Conservation (phyloP, 2,329 filamentous ascomycete genomes). For the Talaromyces verruculosus region DNA sequence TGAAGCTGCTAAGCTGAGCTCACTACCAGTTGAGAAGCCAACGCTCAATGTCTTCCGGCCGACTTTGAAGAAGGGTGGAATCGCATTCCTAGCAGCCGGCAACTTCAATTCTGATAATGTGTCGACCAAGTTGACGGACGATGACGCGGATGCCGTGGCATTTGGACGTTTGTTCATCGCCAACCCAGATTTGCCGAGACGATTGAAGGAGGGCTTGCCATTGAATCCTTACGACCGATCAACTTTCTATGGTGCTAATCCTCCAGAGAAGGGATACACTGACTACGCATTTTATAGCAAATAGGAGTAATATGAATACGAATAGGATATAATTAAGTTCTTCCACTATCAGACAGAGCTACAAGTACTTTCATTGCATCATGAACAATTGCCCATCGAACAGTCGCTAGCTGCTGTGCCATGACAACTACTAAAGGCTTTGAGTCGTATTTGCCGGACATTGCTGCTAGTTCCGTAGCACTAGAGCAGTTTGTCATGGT, state of each 20-base stretch:
- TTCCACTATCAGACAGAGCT: not conserved
- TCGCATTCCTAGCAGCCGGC: constrained; percentile 39
- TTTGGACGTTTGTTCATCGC: constrained; percentile 46
- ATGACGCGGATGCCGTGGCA: constrained; percentile 23
- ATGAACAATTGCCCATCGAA: constrained; percentile 63
- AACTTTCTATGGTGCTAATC: constrained; percentile 43
- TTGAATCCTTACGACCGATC: constrained; percentile 57
- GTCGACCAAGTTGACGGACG: constrained; percentile 26
- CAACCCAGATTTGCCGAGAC: constrained; percentile 48
- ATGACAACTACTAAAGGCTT: constrained; percentile 57
- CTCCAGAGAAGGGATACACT: constrained; percentile 37
- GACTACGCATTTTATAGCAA: constrained; percentile 33
- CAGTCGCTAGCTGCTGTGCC: constrained; percentile 55
- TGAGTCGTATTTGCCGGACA: constrained; percentile 50
- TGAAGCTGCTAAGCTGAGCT: constrained; percentile 46
- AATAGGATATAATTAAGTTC: not conserved
- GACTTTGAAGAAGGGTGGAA: constrained; percentile 41
- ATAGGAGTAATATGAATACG: not conserved
- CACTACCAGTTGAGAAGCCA: constrained; percentile 29
- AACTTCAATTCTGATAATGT: constrained; percentile 30
- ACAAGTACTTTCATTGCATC: constrained; percentile 59
- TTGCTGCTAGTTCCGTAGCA: constrained; percentile 37
- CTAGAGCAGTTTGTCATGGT: constrained; percentile 37
- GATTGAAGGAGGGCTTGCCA: constrained; percentile 59
- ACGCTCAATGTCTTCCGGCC: constrained; percentile 43